phyloP scores from a whole-genome alignment of 805 yeast genomes.

The Wickerhamiella occidentalis region DNA sequence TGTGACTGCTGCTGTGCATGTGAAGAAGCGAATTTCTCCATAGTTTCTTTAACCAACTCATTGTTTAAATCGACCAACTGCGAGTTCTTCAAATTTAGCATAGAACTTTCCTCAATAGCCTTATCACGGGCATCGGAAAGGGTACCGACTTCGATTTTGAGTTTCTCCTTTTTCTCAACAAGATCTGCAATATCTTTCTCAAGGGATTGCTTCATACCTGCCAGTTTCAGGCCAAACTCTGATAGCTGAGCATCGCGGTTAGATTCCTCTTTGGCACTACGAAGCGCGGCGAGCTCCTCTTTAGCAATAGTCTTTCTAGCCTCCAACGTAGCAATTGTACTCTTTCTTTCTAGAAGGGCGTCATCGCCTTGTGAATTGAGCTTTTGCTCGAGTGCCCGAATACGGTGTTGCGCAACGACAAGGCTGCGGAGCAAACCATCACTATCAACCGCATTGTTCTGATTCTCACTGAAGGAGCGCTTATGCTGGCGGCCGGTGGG shows the following conservation, averaged over 20 bases:
- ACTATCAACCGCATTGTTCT: conserved; percentile 4
- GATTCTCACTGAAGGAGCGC: conserved; percentile 19
- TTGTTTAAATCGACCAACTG: conserved; percentile 31
- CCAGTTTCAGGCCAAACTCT: conserved; percentile 36
- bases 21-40: conserved; percentile 25
- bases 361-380: conserved; percentile 9
- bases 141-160: conserved; percentile 24
- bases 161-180: conserved; percentile 21
- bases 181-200: conserved; percentile 35
- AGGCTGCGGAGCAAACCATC: conserved; percentile 19
- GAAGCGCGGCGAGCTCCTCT: conserved; percentile 34
- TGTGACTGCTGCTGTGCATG: background rate
- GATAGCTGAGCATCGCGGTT: conserved; percentile 20
- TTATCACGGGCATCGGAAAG: conserved; percentile 22
- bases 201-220: conserved; percentile 36
- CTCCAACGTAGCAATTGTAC: conserved; percentile 30
- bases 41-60: conserved; percentile 28
- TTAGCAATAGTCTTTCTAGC: conserved; percentile 24
- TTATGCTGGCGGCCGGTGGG: conserved; percentile 13
- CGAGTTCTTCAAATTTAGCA: conserved; percentile 26
- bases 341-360: conserved; percentile 23
- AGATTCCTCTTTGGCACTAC: conserved; percentile 28
- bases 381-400: conserved; percentile 23
- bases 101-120: conserved; percentile 25
- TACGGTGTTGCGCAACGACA: conserved; percentile 22